Conservation (phyloP, 164 flowering plant genomes). For the Tetrastigma voinierianum region DNA sequence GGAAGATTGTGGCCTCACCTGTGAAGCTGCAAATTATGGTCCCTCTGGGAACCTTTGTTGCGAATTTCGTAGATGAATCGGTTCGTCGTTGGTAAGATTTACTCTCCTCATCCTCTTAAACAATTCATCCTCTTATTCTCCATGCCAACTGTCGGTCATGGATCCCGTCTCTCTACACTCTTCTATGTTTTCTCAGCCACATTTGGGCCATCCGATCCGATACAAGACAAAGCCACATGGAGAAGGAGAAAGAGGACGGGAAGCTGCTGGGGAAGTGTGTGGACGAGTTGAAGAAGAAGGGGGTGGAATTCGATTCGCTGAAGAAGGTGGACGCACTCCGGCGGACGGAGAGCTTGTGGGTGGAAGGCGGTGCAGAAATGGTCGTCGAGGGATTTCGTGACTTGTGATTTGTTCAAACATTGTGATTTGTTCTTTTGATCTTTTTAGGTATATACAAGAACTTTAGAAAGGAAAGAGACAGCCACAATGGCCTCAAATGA, state of each 20-base stretch:
- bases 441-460: slow-evolving; percentile 19
- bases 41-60: no score
- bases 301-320: slow-evolving; percentile 80
- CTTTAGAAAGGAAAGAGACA: slow-evolving; percentile 8
- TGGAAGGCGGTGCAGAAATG: slow-evolving; percentile 75
- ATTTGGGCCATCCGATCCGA: slow-evolving; percentile 88
- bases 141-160: slow-evolving; percentile 70
- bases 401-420: no score
- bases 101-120: no score
- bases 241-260: slow-evolving; percentile 87
- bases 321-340: slow-evolving; percentile 91
- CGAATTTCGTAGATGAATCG: no score
- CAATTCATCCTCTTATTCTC: slow-evolving; percentile 75
- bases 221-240: slow-evolving; percentile 72
- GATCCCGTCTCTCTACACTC: slow-evolving; percentile 76
- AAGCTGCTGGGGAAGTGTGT: slow-evolving; percentile 74
- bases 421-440: not conserved
- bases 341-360: slow-evolving; percentile 82
- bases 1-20: no score
- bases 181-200: slow-evolving; percentile 66
- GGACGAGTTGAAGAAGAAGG: slow-evolving; percentile 85
- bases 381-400: slow-evolving; percentile 79
- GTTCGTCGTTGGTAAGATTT: no score
- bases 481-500: no score
- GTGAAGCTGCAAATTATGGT: no score